These are phyloP conservation scores for Patellifolia procumbens DNA, from an alignment of 179 eudicot species.

Conservation along the genomic window DNA sequence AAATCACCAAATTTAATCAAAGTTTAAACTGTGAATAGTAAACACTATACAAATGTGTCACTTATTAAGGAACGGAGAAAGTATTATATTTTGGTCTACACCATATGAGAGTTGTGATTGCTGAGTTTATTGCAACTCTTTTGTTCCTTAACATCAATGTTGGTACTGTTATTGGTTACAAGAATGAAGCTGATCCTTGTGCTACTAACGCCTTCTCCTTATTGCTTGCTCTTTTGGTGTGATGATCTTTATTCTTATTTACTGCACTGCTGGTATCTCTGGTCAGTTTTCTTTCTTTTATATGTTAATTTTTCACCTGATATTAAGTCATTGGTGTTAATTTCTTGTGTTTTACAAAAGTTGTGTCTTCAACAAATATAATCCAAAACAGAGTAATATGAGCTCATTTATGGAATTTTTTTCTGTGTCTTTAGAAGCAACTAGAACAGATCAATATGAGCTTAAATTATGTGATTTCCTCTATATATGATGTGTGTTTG, in stretches of 20 bases:
- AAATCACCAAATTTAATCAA: too few species aligned
- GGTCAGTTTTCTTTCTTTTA: slow-evolving; percentile 30
- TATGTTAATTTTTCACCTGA: background rate
- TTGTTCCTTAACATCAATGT: slow-evolving; percentile 68
- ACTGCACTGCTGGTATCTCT: slow-evolving; percentile 96
- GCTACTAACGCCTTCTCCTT: slow-evolving; percentile 68
- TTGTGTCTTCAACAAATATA: too few species aligned
- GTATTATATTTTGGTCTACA: too few species aligned
- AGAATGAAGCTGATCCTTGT: slow-evolving; percentile 60
- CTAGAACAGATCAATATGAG: background rate
- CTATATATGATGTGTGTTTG: background rate
- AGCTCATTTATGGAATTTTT: background rate
- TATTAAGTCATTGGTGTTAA: background rate
- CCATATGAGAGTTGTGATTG: slow-evolving; percentile 76
- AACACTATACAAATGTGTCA: too few species aligned
- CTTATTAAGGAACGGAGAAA: too few species aligned
- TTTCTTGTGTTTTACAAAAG: background rate
- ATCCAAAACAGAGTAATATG: background rate
- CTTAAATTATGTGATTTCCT: background rate
- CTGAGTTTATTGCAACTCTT: slow-evolving; percentile 80
- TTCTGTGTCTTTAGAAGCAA: background rate
- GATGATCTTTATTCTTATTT: slow-evolving; percentile 75
- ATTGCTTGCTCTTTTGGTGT: slow-evolving; percentile 89
- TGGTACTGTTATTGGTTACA: slow-evolving; percentile 80
- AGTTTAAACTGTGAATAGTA: too few species aligned